phyloP scores from a whole-genome alignment of 2,329 filamentous ascomycete genomes.

The Zymoseptoria brevis region DNA sequence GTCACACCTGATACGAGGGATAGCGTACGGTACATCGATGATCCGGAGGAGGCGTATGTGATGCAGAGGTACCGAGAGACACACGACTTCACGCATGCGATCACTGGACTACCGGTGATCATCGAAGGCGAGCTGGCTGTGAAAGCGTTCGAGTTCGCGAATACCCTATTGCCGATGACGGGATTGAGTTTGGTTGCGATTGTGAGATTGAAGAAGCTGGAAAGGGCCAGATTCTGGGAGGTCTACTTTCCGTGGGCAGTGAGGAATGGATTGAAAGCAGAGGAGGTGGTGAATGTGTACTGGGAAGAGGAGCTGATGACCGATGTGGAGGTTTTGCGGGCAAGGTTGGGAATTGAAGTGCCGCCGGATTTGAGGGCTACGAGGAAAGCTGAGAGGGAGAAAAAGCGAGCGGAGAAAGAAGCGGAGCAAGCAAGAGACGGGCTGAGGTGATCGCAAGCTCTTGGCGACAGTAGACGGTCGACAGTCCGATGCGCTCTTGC shows the following conservation, averaged over 20 bases:
- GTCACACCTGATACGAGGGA: slow-evolving; percentile 86
- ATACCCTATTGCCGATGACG: slow-evolving; percentile 91
- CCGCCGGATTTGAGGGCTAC: slow-evolving; percentile 80
- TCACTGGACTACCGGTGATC: slow-evolving; percentile 82
- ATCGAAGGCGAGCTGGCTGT: slow-evolving; percentile 96
- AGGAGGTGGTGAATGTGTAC: slow-evolving; percentile 89
- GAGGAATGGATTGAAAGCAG: slow-evolving; percentile 64
- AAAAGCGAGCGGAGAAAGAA: slow-evolving; percentile 58
- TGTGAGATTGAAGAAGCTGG: slow-evolving; percentile 54
- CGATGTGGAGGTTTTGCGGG: slow-evolving; percentile 68
- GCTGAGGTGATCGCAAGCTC: neutral
- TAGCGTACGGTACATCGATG: slow-evolving; percentile 80
- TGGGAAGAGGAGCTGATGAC: slow-evolving; percentile 93
- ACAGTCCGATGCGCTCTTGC: too few relatives aligned
- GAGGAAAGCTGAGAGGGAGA: slow-evolving; percentile 60
- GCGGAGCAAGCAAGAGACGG: slow-evolving; percentile 18
- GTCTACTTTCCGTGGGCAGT: slow-evolving; percentile 88
- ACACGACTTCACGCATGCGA: slow-evolving; percentile 94
- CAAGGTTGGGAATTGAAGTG: slow-evolving; percentile 71
- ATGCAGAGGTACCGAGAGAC: slow-evolving; percentile 97
- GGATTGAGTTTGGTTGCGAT: slow-evolving; percentile 72
- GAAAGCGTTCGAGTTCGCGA: slow-evolving; percentile 95
- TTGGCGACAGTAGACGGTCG: too few relatives aligned
- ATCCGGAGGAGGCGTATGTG: slow-evolving; percentile 93
- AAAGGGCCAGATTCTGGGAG: slow-evolving; percentile 59